Evolutionary conservation across 345 rosid genomes (phyloP).

Genomic region (Leavenworthia alabamica): DNA sequence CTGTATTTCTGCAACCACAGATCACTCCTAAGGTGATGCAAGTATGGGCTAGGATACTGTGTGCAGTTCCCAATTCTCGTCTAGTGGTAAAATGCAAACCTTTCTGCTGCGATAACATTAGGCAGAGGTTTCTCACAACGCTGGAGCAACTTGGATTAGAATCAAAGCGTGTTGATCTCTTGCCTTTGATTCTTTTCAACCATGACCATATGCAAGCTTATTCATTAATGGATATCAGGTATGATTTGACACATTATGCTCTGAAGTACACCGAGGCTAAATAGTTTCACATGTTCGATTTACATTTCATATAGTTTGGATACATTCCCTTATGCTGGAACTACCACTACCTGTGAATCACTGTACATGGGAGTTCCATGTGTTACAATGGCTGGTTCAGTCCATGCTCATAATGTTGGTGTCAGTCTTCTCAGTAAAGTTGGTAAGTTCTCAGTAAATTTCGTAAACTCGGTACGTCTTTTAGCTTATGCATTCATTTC

Average conservation of each 20-base stretch:
- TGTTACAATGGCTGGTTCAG: constrained; percentile 92
- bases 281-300: not conserved
- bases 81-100: constrained; percentile 98
- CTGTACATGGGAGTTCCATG: constrained; percentile 99
- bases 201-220: constrained; percentile 99
- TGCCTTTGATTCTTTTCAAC: constrained; percentile 93
- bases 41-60: constrained; percentile 98
- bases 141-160: constrained; percentile 94
- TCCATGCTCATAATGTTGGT: constrained; percentile 97
- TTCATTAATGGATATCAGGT: constrained; percentile 99
- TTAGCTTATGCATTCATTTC: constrained; percentile 9
- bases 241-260: not conserved
- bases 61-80: constrained; percentile 96
- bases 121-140: constrained; percentile 75
- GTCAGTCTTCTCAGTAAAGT: constrained; percentile 86
- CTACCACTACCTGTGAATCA: constrained; percentile 98
- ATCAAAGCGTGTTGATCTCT: constrained; percentile 88
- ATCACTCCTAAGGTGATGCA: constrained; percentile 90
- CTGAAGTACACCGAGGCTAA: not conserved
- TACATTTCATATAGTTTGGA: constrained; percentile 62
- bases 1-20: constrained; percentile 34
- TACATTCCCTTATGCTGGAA: constrained; percentile 99
- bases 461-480: not conserved
- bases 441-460: constrained; percentile 43
- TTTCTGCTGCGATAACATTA: constrained; percentile 91